These are phyloP conservation scores for Candida corydali DNA, from an alignment of 805 yeast genomes.

Conservation along the genomic window DNA sequence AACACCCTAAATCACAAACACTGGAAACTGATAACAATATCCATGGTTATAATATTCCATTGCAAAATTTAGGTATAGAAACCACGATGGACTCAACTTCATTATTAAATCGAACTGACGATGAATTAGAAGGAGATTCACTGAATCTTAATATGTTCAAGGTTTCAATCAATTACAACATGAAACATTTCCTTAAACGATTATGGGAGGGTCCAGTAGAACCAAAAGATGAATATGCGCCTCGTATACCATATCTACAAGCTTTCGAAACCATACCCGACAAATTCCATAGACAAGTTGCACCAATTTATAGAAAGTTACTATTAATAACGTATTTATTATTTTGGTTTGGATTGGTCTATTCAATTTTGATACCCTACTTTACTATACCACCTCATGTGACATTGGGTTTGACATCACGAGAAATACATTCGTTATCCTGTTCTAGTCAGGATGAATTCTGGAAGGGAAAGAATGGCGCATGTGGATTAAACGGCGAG, in stretches of 20 bases:
- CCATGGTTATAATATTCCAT: slow-evolving; percentile 1
- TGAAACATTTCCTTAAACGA: slow-evolving; percentile 19
- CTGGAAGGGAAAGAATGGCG: slow-evolving; percentile 75
- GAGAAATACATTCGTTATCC: slow-evolving; percentile 39
- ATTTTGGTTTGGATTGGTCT: slow-evolving; percentile 43
- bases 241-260: slow-evolving; percentile 17
- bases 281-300: slow-evolving; percentile 25
- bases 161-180: background rate
- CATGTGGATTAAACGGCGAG: slow-evolving; percentile 72
- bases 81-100: slow-evolving; percentile 1
- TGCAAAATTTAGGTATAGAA: background rate
- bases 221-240: slow-evolving; percentile 47
- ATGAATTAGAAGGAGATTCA: background rate
- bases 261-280: slow-evolving; percentile 41
- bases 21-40: background rate
- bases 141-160: background rate
- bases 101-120: background rate
- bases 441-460: slow-evolving; percentile 45
- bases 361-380: slow-evolving; percentile 41
- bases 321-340: slow-evolving; percentile 36
- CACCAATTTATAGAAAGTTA: slow-evolving; percentile 20
- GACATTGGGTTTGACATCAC: slow-evolving; percentile 14
- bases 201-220: slow-evolving; percentile 56
- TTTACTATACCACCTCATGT: slow-evolving; percentile 38
- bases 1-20: background rate